Percentiles rank a stretch among this genome's conserved stretches.
Conservation (phyloP, 78 protist genomes). For the Bodo saltans region DNA sequence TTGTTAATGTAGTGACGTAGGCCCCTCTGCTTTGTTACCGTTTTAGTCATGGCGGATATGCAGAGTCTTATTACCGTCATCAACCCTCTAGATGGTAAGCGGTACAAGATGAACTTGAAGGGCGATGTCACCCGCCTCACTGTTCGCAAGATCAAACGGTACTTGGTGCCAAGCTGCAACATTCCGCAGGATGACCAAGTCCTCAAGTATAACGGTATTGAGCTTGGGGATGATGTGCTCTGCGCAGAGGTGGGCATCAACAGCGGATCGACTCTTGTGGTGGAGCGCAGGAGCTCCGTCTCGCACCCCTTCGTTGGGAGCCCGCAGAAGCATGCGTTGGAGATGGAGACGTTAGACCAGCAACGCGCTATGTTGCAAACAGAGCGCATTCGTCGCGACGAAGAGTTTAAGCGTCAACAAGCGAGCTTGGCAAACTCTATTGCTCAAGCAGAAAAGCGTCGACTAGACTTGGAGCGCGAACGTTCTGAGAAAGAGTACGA, state of each 20-base stretch:
- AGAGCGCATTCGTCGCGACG: neutral
- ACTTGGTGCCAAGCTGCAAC: neutral
- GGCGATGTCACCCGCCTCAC: neutral
- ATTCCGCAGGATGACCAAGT: neutral
- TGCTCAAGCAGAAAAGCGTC: neutral
- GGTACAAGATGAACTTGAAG: neutral
- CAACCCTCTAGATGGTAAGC: neutral
- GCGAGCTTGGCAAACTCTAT: neutral
- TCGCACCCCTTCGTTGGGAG: neutral
- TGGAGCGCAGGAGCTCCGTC: neutral
- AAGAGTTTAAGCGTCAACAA: neutral
- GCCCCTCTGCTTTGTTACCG: neutral
- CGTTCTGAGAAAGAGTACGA: neutral
- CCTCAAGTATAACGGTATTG: neutral
- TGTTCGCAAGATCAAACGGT: neutral
- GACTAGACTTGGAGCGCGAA: neutral
- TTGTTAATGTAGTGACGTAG: no score
- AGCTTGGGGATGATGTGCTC: neutral
- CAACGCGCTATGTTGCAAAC: neutral
- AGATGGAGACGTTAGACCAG: neutral
- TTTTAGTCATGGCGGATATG: neutral
- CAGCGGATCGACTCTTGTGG: neutral
- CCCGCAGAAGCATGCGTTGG: neutral
- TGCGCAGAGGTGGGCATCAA: neutral
- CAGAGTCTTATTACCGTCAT: neutral